Evolutionary conservation across 805 yeast species (phyloP).

Genomic region (Phaffomyces opuntiae): DNA sequence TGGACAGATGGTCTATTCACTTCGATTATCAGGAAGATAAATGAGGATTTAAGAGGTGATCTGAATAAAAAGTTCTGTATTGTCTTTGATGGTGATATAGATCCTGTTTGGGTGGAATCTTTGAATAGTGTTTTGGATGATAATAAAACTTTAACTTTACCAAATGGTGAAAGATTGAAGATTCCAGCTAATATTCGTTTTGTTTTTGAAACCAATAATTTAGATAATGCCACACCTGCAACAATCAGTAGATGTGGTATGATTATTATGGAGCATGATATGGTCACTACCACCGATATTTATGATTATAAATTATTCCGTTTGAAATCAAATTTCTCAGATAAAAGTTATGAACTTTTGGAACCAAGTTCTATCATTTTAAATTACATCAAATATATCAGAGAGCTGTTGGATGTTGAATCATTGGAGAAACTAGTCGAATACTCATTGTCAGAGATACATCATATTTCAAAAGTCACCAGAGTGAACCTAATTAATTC

Average conservation of each 20-base stretch:
- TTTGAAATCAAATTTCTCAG: background rate
- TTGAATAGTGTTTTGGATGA: conserved; percentile 89
- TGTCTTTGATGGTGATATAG: conserved; percentile 87
- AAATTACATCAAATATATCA: background rate
- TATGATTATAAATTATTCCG: conserved; percentile 17
- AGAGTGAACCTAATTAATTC: conserved; percentile 1
- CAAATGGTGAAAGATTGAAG: conserved; percentile 80
- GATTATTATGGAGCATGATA: conserved; percentile 54
- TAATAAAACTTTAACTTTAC: conserved; percentile 70
- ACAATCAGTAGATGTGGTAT: conserved; percentile 91
- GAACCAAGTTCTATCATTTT: background rate
- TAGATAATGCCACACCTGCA: conserved; percentile 75
- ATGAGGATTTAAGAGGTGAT: conserved; percentile 55
- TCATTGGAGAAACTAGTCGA: background rate
- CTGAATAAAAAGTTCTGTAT: conserved; percentile 56
- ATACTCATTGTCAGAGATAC: background rate
- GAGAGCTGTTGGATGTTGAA: background rate
- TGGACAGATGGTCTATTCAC: conserved; percentile 91
- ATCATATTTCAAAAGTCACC: conserved; percentile 1
- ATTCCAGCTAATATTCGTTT: conserved; percentile 59
- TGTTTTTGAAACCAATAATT: conserved; percentile 67
- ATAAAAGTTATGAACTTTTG: background rate
- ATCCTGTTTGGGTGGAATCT: conserved; percentile 90
- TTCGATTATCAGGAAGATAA: conserved; percentile 49
- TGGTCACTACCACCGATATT: conserved; percentile 19